Evolutionary conservation across 495 filamentous ascomycete genomes (phyloP), one percentile per base, ranked within the genome.

Genomic region (Amphirosellinia nigrospora): DNA sequence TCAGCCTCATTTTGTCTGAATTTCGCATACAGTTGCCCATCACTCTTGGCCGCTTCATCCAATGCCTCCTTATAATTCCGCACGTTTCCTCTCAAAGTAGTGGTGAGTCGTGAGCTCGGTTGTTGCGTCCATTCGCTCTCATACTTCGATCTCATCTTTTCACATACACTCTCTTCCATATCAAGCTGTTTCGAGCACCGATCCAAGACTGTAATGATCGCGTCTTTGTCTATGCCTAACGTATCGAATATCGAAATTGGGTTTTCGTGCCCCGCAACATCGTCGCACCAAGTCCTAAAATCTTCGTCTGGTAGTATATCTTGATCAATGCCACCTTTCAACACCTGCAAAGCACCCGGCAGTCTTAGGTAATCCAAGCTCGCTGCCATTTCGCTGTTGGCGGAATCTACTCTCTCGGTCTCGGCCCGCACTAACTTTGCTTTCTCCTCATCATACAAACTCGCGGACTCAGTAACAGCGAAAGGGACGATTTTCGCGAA

Each of bases 131-230:
- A 99, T 55, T 98, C 96, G 13, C 84, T 86, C 38, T 96, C 94
- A 78, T 98, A 98, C 79, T 99, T 99, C 3, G 94, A 96, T 61
- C 96, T 89, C 96, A 99, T 99, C 84, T 97, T 98, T 81, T 99
- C 96, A 78, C 96, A 99, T 7, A 98, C 94, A 66, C 92, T 96
- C 82, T 98, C 96, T 79, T 99, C 96, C 88, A 95, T 90, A 73
- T 98, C 96, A 11, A 99, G 77, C 73, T 94, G 92, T 74, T 96
- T 97, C 48, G 88, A 91, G 75, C 92, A 93, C 68, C 86, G 86
- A 71, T 97, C 94, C 64, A 99, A 78, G 10, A 90, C 85, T 3
- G 86, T 80, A 10, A 90, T 75, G 10, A 97, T 91, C 34, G 86
- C 85, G 45, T 90, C 84, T 79, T 96, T 98, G 67, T 94, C 90